Evolutionary conservation across 176 grass and related monocot species (phyloP).

Genomic region (Olyra latifolia): DNA sequence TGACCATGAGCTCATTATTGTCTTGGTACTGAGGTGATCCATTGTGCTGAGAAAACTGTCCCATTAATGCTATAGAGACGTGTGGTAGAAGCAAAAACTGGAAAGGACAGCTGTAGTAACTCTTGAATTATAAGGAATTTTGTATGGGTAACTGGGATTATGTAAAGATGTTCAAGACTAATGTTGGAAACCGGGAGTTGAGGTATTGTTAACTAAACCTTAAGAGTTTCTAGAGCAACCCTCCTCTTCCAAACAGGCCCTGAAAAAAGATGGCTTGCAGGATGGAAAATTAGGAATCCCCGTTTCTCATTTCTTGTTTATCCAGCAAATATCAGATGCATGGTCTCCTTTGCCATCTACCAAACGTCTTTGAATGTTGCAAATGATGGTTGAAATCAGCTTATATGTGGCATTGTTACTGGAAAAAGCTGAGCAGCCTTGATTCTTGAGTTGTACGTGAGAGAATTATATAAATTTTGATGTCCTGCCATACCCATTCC

Average conservation of each 20-base stretch:
- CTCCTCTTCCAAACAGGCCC: not conserved
- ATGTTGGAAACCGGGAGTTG: not conserved
- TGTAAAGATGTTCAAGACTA: not conserved
- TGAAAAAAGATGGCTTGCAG: not conserved
- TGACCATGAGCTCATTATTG: not conserved
- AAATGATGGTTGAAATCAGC: not conserved
- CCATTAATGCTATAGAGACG: not conserved
- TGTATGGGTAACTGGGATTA: not conserved
- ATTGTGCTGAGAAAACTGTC: not conserved
- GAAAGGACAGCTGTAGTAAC: not conserved
- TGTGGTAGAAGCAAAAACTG: not conserved
- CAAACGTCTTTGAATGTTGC: not conserved
- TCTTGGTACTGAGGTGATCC: not conserved
- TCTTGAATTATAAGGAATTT: not conserved
- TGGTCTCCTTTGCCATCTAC: not conserved
- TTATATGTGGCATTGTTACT: not conserved
- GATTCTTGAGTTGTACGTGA: constrained; percentile 21
- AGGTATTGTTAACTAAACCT: not conserved
- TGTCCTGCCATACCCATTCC: not conserved
- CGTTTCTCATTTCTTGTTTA: not conserved
- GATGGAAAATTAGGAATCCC: not conserved
- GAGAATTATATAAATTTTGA: not conserved
- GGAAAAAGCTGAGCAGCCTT: not conserved
- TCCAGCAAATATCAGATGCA: not conserved
- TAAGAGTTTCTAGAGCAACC: not conserved